phyloP scores from a whole-genome alignment of 495 filamentous ascomycete genomes.

The Cercophora scortea region DNA sequence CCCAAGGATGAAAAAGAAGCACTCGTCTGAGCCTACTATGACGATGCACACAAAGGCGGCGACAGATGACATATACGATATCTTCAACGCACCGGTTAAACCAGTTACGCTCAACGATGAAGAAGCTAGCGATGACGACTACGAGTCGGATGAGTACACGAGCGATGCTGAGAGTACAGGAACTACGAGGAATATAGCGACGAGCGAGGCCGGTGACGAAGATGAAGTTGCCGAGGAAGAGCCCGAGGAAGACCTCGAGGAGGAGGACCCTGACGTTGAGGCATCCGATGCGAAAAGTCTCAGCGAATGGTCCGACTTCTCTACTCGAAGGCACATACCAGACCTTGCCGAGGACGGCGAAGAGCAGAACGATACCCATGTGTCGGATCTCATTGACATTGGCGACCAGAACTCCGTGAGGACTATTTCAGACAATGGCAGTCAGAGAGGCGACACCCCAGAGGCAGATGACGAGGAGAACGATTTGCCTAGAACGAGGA shows the following conservation, averaged over 20 bases:
- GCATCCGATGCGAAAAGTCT: slow-evolving; percentile 54
- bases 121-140: slow-evolving; percentile 54
- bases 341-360: slow-evolving; percentile 19
- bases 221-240: slow-evolving; percentile 17
- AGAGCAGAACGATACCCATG: slow-evolving; percentile 14
- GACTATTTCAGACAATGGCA: not conserved
- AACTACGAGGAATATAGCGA: slow-evolving; percentile 54
- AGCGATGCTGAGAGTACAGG: slow-evolving; percentile 77
- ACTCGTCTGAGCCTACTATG: slow-evolving; percentile 78
- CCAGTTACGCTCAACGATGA: slow-evolving; percentile 26
- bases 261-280: slow-evolving; percentile 44
- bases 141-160: slow-evolving; percentile 67
- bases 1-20: slow-evolving; percentile 65
- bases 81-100: slow-evolving; percentile 88
- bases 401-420: slow-evolving; percentile 2
- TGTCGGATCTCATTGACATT: slow-evolving; percentile 26
- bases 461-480: slow-evolving; percentile 28
- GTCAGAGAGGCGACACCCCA: slow-evolving; percentile 4
- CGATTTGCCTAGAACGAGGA: slow-evolving; percentile 32
- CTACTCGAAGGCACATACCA: slow-evolving; percentile 62
- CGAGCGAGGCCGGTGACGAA: slow-evolving; percentile 33
- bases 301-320: slow-evolving; percentile 83
- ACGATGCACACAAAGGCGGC: slow-evolving; percentile 92
- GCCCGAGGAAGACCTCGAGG: slow-evolving; percentile 44
- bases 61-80: slow-evolving; percentile 92